phyloP scores from a whole-genome alignment of 2,329 filamentous ascomycete genomes.

The Tolypocladium endophyticum region DNA sequence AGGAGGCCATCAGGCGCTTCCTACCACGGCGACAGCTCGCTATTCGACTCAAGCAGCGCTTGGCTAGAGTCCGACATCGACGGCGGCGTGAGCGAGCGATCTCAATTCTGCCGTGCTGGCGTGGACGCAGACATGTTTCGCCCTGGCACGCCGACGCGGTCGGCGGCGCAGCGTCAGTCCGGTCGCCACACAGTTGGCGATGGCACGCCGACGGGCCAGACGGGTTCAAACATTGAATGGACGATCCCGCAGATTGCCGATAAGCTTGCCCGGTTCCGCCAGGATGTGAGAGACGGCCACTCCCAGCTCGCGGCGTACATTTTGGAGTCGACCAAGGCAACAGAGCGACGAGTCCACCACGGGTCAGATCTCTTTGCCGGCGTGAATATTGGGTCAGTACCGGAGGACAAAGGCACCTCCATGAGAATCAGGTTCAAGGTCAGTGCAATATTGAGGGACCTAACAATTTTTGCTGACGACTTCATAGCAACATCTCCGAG shows the following conservation, averaged over 20 bases:
- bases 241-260: slow-evolving; percentile 31
- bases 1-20: slow-evolving; percentile 7
- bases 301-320: slow-evolving; percentile 32
- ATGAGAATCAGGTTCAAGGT: slow-evolving; percentile 44
- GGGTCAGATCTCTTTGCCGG: slow-evolving; percentile 37
- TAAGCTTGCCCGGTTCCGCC: slow-evolving; percentile 26
- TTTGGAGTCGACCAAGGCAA: slow-evolving; percentile 32
- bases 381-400: slow-evolving; percentile 24
- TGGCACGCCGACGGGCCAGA: slow-evolving; percentile 11
- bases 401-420: slow-evolving; percentile 24
- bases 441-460: slow-evolving; percentile 1
- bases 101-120: background rate
- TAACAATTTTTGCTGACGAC: slow-evolving; percentile 6
- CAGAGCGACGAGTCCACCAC: slow-evolving; percentile 27
- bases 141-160: slow-evolving; percentile 10
- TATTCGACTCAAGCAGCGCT: background rate
- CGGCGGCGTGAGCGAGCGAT: background rate
- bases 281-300: slow-evolving; percentile 34
- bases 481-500: slow-evolving; percentile 31
- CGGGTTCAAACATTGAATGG: slow-evolving; percentile 23
- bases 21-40: background rate
- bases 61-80: background rate
- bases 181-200: slow-evolving; percentile 5
- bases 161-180: slow-evolving; percentile 2
- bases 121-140: background rate